phyloP scores from a whole-genome alignment of 2,329 filamentous ascomycete genomes.

The Neurospora crassa region DNA sequence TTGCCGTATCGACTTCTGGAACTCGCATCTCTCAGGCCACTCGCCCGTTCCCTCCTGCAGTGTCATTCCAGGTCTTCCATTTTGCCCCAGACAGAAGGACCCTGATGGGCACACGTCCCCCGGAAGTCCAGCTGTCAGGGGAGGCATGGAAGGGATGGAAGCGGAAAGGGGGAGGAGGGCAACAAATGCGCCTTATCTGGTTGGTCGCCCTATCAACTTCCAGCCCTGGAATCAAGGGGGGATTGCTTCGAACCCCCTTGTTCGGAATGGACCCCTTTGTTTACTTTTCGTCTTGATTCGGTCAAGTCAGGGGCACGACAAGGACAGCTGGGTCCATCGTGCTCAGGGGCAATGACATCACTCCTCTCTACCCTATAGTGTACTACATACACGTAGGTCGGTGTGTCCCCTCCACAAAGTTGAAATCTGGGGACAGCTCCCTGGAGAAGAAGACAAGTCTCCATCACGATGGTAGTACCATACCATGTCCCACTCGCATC shows the following conservation, averaged over 20 bases:
- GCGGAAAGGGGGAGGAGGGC: not conserved
- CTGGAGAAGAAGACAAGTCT: not conserved
- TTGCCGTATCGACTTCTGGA: not conserved
- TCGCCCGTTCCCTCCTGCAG: not conserved
- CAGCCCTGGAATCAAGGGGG: not conserved
- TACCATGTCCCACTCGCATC: not conserved
- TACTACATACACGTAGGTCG: no score
- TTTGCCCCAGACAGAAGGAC: not conserved
- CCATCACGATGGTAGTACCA: not conserved
- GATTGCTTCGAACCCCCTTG: not conserved
- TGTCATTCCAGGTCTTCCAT: not conserved
- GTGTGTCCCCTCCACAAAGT: not conserved
- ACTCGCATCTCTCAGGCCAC: not conserved
- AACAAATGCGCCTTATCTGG: not conserved
- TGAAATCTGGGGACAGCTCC: not conserved
- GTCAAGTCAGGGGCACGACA: not conserved
- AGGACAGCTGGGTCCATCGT: not conserved
- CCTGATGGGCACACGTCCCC: not conserved
- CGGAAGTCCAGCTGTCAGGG: not conserved
- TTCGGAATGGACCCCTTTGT: not conserved
- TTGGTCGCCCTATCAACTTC: not conserved
- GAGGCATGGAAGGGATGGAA: not conserved
- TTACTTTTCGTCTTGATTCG: not conserved
- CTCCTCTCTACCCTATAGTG: not conserved
- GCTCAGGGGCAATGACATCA: not conserved